Evolutionary conservation across 192 early-diverging fungal genomes (phyloP).

Genomic region (Podila minutissima): DNA sequence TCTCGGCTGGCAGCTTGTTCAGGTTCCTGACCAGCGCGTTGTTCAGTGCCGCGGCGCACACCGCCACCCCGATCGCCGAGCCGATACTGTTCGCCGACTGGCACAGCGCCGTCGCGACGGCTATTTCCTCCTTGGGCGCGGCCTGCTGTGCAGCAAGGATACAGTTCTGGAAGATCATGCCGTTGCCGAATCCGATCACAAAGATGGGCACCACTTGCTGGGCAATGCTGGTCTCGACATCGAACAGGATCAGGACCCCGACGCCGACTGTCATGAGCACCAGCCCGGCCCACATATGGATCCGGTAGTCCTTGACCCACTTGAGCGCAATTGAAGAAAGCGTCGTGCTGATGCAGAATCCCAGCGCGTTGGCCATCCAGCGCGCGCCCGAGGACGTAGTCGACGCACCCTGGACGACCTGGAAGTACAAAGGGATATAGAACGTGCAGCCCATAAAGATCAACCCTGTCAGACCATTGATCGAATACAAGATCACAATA

Average conservation of each 20-base stretch:
- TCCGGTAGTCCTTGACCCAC: constrained; percentile 62
- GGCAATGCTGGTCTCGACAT: constrained; percentile 53
- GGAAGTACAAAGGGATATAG: constrained; percentile 83
- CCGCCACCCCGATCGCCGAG: constrained; percentile 41
- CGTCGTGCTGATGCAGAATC: constrained; percentile 72
- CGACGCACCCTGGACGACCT: constrained; percentile 76
- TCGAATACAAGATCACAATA: constrained; percentile 61
- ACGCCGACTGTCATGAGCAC: constrained; percentile 67
- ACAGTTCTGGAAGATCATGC: constrained; percentile 77
- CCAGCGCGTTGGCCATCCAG: constrained; percentile 75
- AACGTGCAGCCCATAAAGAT: constrained; percentile 69
- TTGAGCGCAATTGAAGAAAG: constrained; percentile 58
- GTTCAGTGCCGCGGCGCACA: constrained; percentile 42
- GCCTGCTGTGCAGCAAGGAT: constrained; percentile 72
- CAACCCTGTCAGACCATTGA: constrained; percentile 66
- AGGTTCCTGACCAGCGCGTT: constrained; percentile 46
- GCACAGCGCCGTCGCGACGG: constrained; percentile 68
- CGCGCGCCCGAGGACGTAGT: constrained; percentile 79
- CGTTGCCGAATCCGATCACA: constrained; percentile 80
- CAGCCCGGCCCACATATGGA: constrained; percentile 67
- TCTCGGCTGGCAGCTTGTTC: background rate
- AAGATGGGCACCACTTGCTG: constrained; percentile 68
- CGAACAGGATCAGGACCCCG: constrained; percentile 73
- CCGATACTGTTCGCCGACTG: constrained; percentile 66
- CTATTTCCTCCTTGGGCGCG: constrained; percentile 66